Percentiles rank a stretch among this genome's conserved stretches.
phyloP scores from a whole-genome alignment of 1,284 basidiomycete genomes.

The Cutaneotrichosporon cutaneum region DNA sequence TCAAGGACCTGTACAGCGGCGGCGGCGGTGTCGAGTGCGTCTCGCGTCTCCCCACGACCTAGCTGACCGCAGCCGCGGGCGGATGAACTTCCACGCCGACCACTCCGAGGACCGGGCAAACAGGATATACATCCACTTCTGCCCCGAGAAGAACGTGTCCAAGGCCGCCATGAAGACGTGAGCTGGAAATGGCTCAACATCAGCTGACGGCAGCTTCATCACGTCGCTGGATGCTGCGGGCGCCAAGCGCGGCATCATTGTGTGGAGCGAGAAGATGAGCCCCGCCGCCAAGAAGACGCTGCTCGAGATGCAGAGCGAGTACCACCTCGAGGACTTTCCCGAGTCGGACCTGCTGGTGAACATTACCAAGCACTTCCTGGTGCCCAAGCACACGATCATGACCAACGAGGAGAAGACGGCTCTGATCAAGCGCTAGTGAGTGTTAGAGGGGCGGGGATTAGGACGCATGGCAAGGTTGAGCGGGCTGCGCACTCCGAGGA shows the following conservation, averaged over 20 bases:
- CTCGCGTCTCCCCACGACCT: neutral
- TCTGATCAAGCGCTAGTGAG: constrained; percentile 89
- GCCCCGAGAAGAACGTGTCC: constrained; percentile 85
- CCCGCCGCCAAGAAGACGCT: constrained; percentile 96
- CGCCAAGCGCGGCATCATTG: constrained; percentile 88
- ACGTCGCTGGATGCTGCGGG: constrained; percentile 82
- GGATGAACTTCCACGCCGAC: constrained; percentile 83
- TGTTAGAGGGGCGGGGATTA: constrained; percentile 26
- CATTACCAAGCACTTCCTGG: constrained; percentile 92
- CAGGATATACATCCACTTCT: constrained; percentile 92
- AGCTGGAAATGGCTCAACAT: constrained; percentile 43
- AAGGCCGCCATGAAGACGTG: constrained; percentile 96
- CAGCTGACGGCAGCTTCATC: constrained; percentile 65
- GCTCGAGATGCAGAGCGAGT: constrained; percentile 77
- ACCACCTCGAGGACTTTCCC: constrained; percentile 91
- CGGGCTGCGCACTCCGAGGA: neutral
- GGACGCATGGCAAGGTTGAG: too few relatives aligned
- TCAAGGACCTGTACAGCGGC: constrained; percentile 42
- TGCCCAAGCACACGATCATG: constrained; percentile 90
- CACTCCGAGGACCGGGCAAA: constrained; percentile 66
- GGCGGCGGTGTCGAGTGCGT: constrained; percentile 49
- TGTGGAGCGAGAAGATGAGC: constrained; percentile 95
- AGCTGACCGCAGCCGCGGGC: constrained; percentile 64
- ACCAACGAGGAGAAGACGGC: constrained; percentile 80
- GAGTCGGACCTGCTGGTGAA: constrained; percentile 96